Conservation (phyloP, 2,329 filamentous ascomycete genomes). For the Phyllosticta citriasiana region DNA sequence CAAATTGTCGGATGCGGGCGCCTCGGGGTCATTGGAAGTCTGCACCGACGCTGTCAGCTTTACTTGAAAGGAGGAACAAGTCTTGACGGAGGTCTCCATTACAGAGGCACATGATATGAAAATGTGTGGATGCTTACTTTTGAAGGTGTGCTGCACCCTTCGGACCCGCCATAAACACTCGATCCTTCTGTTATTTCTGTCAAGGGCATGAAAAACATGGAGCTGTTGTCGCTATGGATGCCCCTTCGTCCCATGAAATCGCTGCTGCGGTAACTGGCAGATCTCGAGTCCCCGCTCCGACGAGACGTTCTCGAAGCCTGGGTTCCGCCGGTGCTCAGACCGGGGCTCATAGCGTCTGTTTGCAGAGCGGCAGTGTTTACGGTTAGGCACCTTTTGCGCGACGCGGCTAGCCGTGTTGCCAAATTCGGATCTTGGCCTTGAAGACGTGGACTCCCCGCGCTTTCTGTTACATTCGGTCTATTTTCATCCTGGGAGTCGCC, state of each 20-base stretch:
- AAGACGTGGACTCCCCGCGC: neutral
- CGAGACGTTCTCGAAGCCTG: neutral
- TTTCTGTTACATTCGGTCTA: neutral
- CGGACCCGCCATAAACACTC: slow-evolving; percentile 1
- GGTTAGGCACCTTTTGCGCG: slow-evolving; percentile 2
- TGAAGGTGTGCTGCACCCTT: neutral
- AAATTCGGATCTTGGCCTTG: neutral
- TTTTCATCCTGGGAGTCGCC: slow-evolving; percentile 4
- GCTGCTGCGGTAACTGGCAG: neutral
- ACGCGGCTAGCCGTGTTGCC: neutral
- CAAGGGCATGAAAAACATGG: slow-evolving; percentile 1
- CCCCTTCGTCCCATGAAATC: neutral
- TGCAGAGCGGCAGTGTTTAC: neutral
- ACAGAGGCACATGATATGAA: neutral
- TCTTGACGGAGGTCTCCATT: neutral
- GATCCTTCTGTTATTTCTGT: slow-evolving; percentile 5
- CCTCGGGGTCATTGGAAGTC: neutral
- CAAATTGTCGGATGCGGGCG: slow-evolving; percentile 15
- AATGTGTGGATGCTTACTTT: neutral
- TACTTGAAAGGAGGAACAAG: neutral
- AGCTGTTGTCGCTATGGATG: slow-evolving; percentile 5
- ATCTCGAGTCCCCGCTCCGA: slow-evolving; percentile 2
- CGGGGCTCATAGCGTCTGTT: neutral
- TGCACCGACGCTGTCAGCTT: neutral
- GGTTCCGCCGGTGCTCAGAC: neutral